Percentiles rank a stretch among this genome's conserved stretches.
Evolutionary conservation across 345 rosid genomes (phyloP).

Genomic region (Eucalyptus marginata): DNA sequence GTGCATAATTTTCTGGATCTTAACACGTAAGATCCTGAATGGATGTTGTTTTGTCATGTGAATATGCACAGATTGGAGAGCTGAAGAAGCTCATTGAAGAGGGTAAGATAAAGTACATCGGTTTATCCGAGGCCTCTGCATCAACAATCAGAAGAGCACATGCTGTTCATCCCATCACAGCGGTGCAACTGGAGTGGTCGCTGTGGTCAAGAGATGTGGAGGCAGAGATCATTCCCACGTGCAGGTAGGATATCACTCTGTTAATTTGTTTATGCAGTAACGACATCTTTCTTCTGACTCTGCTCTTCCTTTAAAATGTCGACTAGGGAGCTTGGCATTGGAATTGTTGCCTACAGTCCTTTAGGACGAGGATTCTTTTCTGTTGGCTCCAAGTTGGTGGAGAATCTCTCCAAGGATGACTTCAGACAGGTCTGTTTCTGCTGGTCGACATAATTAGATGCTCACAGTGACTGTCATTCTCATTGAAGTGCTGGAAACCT

Average conservation of each 20-base stretch:
- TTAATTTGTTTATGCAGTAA: too few species aligned
- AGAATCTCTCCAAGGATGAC: slow-evolving; percentile 24
- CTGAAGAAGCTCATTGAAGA: slow-evolving; percentile 62
- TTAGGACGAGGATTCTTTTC: slow-evolving; percentile 57
- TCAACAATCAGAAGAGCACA: slow-evolving; percentile 78
- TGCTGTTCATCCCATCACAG: slow-evolving; percentile 66
- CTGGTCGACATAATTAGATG: not conserved
- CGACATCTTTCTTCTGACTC: not conserved
- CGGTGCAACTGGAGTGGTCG: slow-evolving; percentile 71
- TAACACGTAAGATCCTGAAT: too few species aligned
- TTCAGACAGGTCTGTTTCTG: slow-evolving; percentile 24
- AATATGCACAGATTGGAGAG: slow-evolving; percentile 24
- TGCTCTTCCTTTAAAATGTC: not conserved
- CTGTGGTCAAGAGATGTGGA: slow-evolving; percentile 73
- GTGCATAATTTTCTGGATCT: too few species aligned
- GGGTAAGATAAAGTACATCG: slow-evolving; percentile 61
- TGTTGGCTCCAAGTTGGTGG: slow-evolving; percentile 44
- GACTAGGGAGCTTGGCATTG: slow-evolving; percentile 65
- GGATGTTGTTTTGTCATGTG: not conserved
- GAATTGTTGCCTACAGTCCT: slow-evolving; percentile 62
- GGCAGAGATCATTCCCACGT: slow-evolving; percentile 43
- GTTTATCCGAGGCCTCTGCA: slow-evolving; percentile 66
- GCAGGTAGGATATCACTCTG: not conserved
- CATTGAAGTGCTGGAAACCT: not conserved
- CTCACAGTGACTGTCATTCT: not conserved